phyloP scores from a whole-genome alignment of 208 protist genomes.

The Acanthamoeba triangularis region DNA sequence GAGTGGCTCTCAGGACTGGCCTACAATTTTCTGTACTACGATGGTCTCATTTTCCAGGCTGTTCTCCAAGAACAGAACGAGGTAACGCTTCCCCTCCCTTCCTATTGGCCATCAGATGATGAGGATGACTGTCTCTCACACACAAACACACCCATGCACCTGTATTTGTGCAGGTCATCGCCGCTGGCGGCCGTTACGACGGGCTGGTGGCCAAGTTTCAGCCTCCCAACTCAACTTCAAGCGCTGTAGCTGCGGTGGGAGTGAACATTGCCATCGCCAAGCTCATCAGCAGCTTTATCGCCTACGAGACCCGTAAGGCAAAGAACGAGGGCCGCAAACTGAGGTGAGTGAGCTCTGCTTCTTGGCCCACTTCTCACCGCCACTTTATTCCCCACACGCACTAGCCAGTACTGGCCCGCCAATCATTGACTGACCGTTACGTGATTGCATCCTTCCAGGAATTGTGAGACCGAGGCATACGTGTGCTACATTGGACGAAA shows the following conservation, averaged over 20 bases:
- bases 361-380: neutral
- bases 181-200: slow-evolving; percentile 84
- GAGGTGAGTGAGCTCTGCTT: neutral
- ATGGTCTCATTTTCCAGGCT: slow-evolving; percentile 83
- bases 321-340: slow-evolving; percentile 54
- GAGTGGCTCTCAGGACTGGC: neutral
- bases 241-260: slow-evolving; percentile 40
- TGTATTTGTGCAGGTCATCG: slow-evolving; percentile 73
- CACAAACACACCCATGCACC: no score
- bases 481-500: slow-evolving; percentile 56
- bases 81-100: neutral
- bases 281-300: slow-evolving; percentile 54
- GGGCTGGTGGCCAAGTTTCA: slow-evolving; percentile 67
- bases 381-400: no score
- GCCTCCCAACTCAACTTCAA: slow-evolving; percentile 63
- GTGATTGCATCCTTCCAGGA: neutral
- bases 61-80: slow-evolving; percentile 73
- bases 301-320: slow-evolving; percentile 19
- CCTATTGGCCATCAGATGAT: neutral
- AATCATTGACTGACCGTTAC: neutral
- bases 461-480: slow-evolving; percentile 64
- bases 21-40: slow-evolving; percentile 83
- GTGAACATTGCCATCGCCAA: slow-evolving; percentile 74
- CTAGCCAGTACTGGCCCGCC: no score
- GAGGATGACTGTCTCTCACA: neutral